These are phyloP conservation scores for Quercus agrifolia DNA, from an alignment of 306 rosid species.

Conservation along the genomic window DNA sequence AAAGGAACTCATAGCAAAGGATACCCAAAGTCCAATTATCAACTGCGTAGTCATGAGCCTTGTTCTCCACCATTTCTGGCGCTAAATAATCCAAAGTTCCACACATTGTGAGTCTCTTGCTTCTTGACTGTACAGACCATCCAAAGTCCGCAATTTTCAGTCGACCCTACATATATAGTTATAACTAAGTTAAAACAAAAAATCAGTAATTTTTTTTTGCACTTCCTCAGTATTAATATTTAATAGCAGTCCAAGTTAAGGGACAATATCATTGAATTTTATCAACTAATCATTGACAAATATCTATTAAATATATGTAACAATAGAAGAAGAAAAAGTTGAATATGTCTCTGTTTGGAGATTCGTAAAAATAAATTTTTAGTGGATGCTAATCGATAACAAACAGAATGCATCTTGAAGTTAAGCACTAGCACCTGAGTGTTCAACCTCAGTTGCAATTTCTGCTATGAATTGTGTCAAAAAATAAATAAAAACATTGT, in stretches of 20 bases:
- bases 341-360: not conserved
- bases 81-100: constrained; percentile 94
- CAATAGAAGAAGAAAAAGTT: not conserved
- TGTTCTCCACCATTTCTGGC: constrained; percentile 90
- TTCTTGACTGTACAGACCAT: constrained; percentile 86
- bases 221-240: too few species aligned
- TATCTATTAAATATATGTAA: not conserved
- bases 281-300: not conserved
- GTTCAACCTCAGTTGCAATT: too few species aligned
- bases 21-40: constrained; percentile 91
- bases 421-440: too few species aligned
- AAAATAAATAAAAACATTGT: too few species aligned
- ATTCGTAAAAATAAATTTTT: not conserved
- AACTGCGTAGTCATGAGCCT: constrained; percentile 77
- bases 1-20: constrained; percentile 88
- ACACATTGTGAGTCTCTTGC: constrained; percentile 84
- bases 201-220: not conserved
- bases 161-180: constrained; percentile 55
- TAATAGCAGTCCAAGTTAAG: not conserved
- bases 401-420: not conserved
- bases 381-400: not conserved
- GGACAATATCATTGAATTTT: not conserved
- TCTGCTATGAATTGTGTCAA: too few species aligned
- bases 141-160: constrained; percentile 93
- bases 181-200: not conserved